phyloP scores from a whole-genome alignment of 345 rosid genomes.

The Sapria himalayana region DNA sequence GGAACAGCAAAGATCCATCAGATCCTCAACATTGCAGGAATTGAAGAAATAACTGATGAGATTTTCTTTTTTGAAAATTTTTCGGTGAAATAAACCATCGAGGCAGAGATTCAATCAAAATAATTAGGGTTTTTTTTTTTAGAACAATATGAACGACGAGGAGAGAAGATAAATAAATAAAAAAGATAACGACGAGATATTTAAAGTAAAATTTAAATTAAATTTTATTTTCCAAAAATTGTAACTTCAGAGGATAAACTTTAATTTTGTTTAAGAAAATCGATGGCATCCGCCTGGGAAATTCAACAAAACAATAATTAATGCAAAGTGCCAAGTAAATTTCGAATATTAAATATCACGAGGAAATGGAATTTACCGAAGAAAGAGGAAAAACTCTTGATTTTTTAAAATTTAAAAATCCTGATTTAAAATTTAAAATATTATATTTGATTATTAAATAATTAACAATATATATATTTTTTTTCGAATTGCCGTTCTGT shows the following conservation, averaged over 20 bases:
- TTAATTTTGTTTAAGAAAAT: constrained; percentile 78
- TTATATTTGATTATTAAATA: too few relatives aligned
- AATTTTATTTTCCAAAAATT: constrained; percentile 20
- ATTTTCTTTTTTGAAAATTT: constrained; percentile 16
- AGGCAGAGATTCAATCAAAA: constrained; percentile 21
- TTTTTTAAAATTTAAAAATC: too few relatives aligned
- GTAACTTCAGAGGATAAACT: constrained; percentile 31
- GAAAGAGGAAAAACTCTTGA: too few relatives aligned
- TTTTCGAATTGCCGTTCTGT: too few relatives aligned
- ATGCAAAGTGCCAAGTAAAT: constrained; percentile 10
- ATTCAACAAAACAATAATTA: constrained; percentile 20
- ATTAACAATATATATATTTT: too few relatives aligned
- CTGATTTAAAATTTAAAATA: too few relatives aligned
- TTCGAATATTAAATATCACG: too few relatives aligned
- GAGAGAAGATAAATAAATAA: constrained; percentile 26
- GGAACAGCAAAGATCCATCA: constrained; percentile 5
- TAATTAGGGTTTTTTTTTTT: constrained; percentile 88
- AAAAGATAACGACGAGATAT: constrained; percentile 11
- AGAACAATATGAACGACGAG: constrained; percentile 21
- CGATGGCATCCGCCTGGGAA: constrained; percentile 86
- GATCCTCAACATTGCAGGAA: constrained; percentile 25
- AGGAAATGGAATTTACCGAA: too few relatives aligned
- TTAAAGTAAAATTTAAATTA: constrained; percentile 10
- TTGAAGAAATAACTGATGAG: constrained; percentile 25
- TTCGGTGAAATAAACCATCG: too few relatives aligned